A percentile compares a stretch with the other conserved stretches of the same genome.
These are phyloP conservation scores for Mortierella sp. DNA, from an alignment of 371 early-diverging fungal species.

Conservation along the genomic window DNA sequence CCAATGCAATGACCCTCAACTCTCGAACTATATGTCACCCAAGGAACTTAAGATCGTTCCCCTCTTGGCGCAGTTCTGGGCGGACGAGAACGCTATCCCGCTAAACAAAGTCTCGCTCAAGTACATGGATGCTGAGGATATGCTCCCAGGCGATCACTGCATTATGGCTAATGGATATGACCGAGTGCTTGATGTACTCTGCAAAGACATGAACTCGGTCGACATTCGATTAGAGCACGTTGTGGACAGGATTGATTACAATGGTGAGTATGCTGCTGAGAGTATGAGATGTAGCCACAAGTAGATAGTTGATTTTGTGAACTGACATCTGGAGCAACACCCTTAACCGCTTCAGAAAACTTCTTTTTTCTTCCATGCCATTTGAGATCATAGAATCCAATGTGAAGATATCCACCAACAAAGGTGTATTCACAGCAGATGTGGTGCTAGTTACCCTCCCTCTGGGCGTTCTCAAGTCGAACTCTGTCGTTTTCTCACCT, in stretches of 20 bases:
- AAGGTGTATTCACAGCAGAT: conserved; percentile 42
- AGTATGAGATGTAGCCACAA: background rate
- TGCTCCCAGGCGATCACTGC: conserved; percentile 56
- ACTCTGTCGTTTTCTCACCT: conserved; percentile 42
- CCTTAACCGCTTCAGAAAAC: conserved; percentile 40
- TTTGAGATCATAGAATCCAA: conserved; percentile 33
- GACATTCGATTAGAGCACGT: conserved; percentile 47
- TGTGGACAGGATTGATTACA: conserved; percentile 50
- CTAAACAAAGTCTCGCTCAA: conserved; percentile 56
- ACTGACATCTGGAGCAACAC: conserved; percentile 46
- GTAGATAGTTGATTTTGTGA: conserved; percentile 16
- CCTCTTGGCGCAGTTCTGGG: conserved; percentile 44
- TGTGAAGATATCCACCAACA: conserved; percentile 47
- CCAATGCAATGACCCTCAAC: conserved; percentile 26
- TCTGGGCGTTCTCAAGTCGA: conserved; percentile 55
- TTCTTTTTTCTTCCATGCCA: conserved; percentile 9
- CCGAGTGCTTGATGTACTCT: conserved; percentile 32
- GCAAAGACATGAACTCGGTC: conserved; percentile 39
- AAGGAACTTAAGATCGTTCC: conserved; percentile 42
- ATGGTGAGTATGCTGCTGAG: conserved; percentile 45
- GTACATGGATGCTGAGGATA: conserved; percentile 54
- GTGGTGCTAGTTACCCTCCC: conserved; percentile 56
- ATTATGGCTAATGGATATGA: conserved; percentile 56
- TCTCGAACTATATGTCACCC: conserved; percentile 40
- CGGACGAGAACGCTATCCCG: conserved; percentile 53